Conservation (phyloP, 495 filamentous ascomycete species). For the Recurvomyces mirabilis region DNA sequence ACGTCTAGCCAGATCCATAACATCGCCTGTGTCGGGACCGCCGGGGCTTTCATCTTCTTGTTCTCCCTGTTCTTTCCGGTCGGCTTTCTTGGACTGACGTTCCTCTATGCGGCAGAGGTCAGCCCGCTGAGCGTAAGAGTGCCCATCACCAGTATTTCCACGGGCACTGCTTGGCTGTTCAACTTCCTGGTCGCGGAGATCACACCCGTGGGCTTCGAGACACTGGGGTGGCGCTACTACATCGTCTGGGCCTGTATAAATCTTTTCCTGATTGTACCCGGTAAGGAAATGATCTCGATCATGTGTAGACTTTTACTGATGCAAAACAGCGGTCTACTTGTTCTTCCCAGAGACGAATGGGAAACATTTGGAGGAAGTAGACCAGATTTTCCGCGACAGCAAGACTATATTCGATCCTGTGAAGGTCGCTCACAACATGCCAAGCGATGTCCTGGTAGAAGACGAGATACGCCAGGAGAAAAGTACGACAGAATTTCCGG, state of each 20-base stretch:
- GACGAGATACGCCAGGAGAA: not conserved
- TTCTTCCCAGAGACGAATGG: constrained; percentile 58
- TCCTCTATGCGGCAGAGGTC: constrained; percentile 48
- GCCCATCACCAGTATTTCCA: constrained; percentile 11
- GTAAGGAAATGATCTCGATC: not conserved
- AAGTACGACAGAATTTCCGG: too few species aligned
- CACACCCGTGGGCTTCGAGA: constrained; percentile 37
- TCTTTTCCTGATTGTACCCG: constrained; percentile 1
- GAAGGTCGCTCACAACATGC: not conserved
- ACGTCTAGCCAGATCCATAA: constrained; percentile 7
- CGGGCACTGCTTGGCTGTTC: constrained; percentile 16
- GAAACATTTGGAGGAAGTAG: constrained; percentile 57
- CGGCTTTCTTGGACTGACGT: constrained; percentile 39
- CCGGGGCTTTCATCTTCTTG: constrained; percentile 25
- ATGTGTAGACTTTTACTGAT: not conserved
- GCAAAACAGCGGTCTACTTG: constrained; percentile 42
- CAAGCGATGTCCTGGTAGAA: not conserved
- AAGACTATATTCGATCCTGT: constrained; percentile 11
- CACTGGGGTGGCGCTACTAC: constrained; percentile 38
- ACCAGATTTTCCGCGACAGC: constrained; percentile 43
- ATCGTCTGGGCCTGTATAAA: constrained; percentile 38
- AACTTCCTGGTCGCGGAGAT: constrained; percentile 40
- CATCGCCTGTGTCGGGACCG: not conserved
- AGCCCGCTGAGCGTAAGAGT: constrained; percentile 56
- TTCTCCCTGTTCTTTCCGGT: constrained; percentile 24